phyloP scores from a whole-genome alignment of 1,284 basidiomycete species.

The Heliocybe sulcata region DNA sequence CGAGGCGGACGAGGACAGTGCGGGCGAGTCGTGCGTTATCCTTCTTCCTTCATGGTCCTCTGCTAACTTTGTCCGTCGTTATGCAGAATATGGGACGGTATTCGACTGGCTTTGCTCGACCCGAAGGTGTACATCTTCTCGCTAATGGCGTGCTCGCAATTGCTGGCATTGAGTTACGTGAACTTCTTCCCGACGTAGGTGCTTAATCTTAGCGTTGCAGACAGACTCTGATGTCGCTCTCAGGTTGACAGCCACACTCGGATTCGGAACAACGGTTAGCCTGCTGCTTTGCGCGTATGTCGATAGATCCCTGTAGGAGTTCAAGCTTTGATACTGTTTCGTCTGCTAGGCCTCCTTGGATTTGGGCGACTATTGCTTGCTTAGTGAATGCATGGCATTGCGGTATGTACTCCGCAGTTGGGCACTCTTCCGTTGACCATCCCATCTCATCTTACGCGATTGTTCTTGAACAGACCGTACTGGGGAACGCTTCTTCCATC shows the following conservation, averaged over 20 bases:
- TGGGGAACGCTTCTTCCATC: slow-evolving; percentile 55
- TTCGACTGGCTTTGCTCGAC: slow-evolving; percentile 56
- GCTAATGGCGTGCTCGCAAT: slow-evolving; percentile 40
- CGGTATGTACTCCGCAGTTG: slow-evolving; percentile 17
- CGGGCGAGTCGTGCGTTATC: slow-evolving; percentile 40
- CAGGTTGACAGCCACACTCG: slow-evolving; percentile 59
- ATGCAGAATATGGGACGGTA: slow-evolving; percentile 25
- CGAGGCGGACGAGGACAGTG: slow-evolving; percentile 55
- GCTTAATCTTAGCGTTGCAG: neutral
- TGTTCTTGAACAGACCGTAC: slow-evolving; percentile 29
- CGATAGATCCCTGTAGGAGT: neutral
- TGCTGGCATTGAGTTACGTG: slow-evolving; percentile 62
- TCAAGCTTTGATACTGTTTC: too few species aligned
- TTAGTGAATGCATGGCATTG: slow-evolving; percentile 53
- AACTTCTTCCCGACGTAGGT: slow-evolving; percentile 69
- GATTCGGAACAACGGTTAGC: slow-evolving; percentile 51
- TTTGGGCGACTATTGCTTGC: slow-evolving; percentile 38
- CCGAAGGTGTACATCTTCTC: slow-evolving; percentile 55
- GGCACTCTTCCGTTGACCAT: slow-evolving; percentile 7
- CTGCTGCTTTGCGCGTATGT: slow-evolving; percentile 59
- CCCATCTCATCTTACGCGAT: slow-evolving; percentile 2
- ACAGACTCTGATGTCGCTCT: neutral
- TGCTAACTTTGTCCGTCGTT: neutral
- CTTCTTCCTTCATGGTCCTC: neutral
- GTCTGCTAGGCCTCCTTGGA: slow-evolving; percentile 42